Percentiles rank a stretch among this genome's conserved stretches.
Conservation (phyloP, 345 rosid genomes). For the Diplotaxis tenuifolia region DNA sequence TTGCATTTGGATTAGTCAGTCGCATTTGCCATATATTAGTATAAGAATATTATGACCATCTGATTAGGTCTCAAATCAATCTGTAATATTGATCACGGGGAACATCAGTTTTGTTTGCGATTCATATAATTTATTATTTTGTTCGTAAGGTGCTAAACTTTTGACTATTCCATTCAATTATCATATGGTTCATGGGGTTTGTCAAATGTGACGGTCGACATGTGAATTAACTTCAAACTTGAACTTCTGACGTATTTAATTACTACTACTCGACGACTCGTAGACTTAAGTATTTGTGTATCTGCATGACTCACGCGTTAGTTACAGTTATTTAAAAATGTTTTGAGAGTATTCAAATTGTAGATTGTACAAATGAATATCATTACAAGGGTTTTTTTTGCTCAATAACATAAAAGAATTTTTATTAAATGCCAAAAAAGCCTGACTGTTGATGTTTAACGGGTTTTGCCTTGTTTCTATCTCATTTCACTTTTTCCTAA, state of each 20-base stretch:
- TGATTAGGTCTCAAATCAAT: background rate
- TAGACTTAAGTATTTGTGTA: background rate
- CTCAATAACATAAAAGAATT: no score
- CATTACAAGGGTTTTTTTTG: no score
- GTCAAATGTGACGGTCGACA: conserved; percentile 27
- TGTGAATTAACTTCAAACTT: conserved; percentile 23
- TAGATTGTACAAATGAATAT: no score
- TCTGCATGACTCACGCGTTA: conserved; percentile 27
- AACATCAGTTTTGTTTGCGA: conserved; percentile 3
- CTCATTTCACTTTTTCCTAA: background rate
- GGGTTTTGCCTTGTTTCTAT: conserved; percentile 4
- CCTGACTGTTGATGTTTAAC: conserved; percentile 13
- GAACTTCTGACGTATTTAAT: background rate
- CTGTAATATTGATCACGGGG: background rate
- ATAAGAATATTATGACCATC: background rate
- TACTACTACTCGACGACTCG: conserved; percentile 4
- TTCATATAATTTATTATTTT: background rate
- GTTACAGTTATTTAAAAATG: background rate
- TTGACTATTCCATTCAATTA: background rate
- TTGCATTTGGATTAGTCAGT: background rate
- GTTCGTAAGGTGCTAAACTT: background rate
- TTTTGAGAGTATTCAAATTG: background rate
- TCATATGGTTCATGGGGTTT: background rate
- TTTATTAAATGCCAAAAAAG: background rate
- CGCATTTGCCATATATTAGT: background rate